phyloP scores from a whole-genome alignment of 129 eudicot species.

The Cynara cardunculus region DNA sequence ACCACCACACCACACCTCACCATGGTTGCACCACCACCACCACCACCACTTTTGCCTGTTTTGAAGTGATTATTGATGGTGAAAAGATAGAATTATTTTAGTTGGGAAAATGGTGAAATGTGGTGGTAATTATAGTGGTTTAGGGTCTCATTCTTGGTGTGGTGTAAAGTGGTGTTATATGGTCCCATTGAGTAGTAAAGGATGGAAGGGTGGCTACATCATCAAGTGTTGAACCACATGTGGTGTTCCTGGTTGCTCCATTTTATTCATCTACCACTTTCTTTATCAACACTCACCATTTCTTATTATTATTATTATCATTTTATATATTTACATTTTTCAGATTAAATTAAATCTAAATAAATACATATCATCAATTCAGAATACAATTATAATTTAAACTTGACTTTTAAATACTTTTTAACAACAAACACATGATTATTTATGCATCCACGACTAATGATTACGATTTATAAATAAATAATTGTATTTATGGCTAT shows the following conservation, averaged over 20 bases:
- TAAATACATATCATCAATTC: too few relatives aligned
- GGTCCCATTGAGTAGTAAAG: slow-evolving; percentile 34
- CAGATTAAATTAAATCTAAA: too few relatives aligned
- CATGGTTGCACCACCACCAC: not conserved
- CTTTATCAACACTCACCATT: slow-evolving; percentile 17
- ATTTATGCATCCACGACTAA: not conserved
- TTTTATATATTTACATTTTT: too few relatives aligned
- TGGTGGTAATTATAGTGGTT: slow-evolving; percentile 21
- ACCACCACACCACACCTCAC: slow-evolving; percentile 1
- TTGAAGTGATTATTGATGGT: not conserved
- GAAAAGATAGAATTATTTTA: not conserved
- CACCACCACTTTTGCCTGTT: not conserved
- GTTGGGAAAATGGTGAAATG: not conserved
- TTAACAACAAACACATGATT: not conserved
- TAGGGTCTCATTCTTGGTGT: slow-evolving; percentile 28
- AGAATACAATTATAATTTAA: too few relatives aligned
- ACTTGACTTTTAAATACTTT: not conserved
- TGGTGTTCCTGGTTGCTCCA: slow-evolving; percentile 32
- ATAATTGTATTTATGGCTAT: not conserved
- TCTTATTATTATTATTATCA: not conserved
- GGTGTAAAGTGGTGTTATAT: slow-evolving; percentile 22
- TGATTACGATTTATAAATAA: not conserved
- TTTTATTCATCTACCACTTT: slow-evolving; percentile 24
- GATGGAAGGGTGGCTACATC: not conserved
- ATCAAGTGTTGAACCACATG: slow-evolving; percentile 34